These are phyloP conservation scores for Canna indica DNA, from an alignment of 176 grass and related monocot genomes.

Conservation along the genomic window DNA sequence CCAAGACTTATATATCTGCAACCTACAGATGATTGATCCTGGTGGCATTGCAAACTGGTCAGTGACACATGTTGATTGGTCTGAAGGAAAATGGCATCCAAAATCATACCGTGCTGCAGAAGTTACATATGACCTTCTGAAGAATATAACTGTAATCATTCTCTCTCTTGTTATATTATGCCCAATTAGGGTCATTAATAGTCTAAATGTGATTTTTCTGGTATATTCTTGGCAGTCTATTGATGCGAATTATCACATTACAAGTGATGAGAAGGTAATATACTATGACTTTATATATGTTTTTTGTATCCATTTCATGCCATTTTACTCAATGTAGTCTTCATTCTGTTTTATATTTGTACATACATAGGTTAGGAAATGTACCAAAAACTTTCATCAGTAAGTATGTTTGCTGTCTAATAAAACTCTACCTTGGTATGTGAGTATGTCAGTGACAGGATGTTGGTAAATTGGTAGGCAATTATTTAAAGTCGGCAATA, in stretches of 20 bases:
- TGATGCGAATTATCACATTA: conserved; percentile 58
- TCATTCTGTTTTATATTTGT: neutral
- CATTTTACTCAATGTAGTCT: neutral
- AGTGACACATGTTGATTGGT: conserved; percentile 94
- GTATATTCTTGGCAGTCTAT: conserved; percentile 38
- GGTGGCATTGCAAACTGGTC: conserved; percentile 94
- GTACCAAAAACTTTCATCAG: too few species aligned
- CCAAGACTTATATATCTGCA: neutral
- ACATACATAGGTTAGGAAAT: neutral
- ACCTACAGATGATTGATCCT: conserved; percentile 72
- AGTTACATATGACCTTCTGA: conserved; percentile 76
- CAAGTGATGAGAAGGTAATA: conserved; percentile 73
- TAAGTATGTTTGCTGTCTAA: too few species aligned
- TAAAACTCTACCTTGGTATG: too few species aligned
- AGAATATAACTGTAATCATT: conserved; percentile 68
- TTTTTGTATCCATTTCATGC: neutral
- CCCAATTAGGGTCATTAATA: neutral
- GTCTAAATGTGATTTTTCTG: neutral
- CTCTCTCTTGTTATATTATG: conserved; percentile 4
- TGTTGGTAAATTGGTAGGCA: neutral
- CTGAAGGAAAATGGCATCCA: conserved; percentile 96
- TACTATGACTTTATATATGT: neutral
- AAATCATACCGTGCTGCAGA: conserved; percentile 61
- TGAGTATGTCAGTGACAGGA: neutral
- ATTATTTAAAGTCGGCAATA: neutral